These are phyloP conservation scores for Candida saitoana DNA, from an alignment of 805 yeast genomes.

Conservation along the genomic window DNA sequence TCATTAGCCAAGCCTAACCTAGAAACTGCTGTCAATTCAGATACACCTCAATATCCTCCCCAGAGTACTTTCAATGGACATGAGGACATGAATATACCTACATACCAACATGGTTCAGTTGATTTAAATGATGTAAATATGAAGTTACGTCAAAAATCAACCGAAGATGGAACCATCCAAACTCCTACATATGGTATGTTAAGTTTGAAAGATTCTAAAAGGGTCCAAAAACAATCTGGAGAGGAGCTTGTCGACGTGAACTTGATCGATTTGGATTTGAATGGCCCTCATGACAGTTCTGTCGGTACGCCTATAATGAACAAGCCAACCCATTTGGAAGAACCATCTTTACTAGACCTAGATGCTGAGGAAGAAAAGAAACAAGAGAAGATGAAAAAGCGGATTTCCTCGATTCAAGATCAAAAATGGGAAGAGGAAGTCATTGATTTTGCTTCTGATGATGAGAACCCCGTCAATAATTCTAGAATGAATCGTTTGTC, in stretches of 20 bases:
- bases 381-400: slow-evolving; percentile 22
- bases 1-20: neutral
- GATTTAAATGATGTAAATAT: neutral
- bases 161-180: neutral
- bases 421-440: slow-evolving; percentile 40
- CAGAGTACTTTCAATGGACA: neutral
- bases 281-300: slow-evolving; percentile 4
- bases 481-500: slow-evolving; percentile 38
- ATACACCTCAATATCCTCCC: neutral
- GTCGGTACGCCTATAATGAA: slow-evolving; percentile 1
- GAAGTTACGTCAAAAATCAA: neutral
- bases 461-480: slow-evolving; percentile 34
- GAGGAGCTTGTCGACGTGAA: neutral
- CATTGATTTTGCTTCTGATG: slow-evolving; percentile 44
- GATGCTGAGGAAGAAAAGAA: slow-evolving; percentile 19
- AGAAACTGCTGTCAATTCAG: neutral
- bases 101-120: neutral
- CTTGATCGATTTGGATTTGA: slow-evolving; percentile 8
- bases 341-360: slow-evolving; percentile 23
- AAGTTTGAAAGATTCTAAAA: neutral
- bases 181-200: neutral
- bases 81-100: neutral
- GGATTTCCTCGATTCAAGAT: slow-evolving; percentile 24
- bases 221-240: neutral
- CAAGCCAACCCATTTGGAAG: slow-evolving; percentile 9